Evolutionary conservation across 768 basidiomycete genomes (phyloP), one percentile per base, ranked within the genome.

Genomic region (Macrocybe gigantea): DNA sequence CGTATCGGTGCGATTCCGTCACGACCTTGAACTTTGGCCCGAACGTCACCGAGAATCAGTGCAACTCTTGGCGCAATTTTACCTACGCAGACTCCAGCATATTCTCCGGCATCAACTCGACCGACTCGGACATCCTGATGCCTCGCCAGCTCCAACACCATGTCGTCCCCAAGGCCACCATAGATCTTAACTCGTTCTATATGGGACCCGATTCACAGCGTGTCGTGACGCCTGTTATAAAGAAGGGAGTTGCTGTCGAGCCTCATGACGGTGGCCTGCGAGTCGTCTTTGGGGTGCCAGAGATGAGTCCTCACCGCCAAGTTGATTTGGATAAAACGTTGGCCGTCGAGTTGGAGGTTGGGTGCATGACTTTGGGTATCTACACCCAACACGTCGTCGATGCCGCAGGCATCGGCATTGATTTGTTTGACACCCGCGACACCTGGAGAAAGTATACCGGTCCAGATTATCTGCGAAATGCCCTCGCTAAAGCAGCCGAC

Each of bases 81-180:
- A 62, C 60, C 5, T 58, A 53, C 31, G 55, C 48, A 30, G 58
- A 62, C n/a, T 31, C 32, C 11, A 48, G 44, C 9, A 31, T 56
- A 30, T 60, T 56, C 45, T 7, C 10, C 11, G 45, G 32, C 6
- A 33, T 60, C 9, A 62, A 62, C 33, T 48, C 53, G 4, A 58
- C 60, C 4, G 60, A 62, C 36, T 56, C 55, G 29, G 60, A 54
- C 33, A 49, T 55, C 36, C 55, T 62, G 29, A 56, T 60, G 52
- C 52, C 54, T 0, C 54, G 52, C 29, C 54, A 55, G 29, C 50
- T 60, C 8, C 33, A 31, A 1, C 45, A 48, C 7, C 15, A 49
- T 36, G 15, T 44, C 11, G 10, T 6, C 0, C 22, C 10, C 7
- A 33, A 41, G 3, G 36, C 36, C 7, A 12, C 33, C 14, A 33